Evolutionary conservation across 305 asterid genomes (phyloP).

Genomic region (Ajuga reptans): DNA sequence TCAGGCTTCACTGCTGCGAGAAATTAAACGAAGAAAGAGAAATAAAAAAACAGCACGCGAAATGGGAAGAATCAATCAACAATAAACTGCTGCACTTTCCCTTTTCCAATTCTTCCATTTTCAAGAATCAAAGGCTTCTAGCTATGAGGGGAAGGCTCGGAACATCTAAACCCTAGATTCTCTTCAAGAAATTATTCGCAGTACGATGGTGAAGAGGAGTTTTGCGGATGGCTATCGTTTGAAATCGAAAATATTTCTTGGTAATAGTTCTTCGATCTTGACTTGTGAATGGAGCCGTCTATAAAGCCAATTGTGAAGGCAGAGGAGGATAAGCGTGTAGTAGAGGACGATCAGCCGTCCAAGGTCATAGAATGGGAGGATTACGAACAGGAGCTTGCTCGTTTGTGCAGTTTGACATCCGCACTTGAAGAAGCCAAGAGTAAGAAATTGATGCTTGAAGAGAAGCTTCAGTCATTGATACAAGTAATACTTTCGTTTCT

Average conservation of each 20-base stretch:
- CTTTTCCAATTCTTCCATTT: slow-evolving; percentile 18
- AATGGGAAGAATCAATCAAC: slow-evolving; percentile 20
- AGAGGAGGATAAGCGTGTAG: slow-evolving; percentile 32
- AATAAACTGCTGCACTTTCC: slow-evolving; percentile 22
- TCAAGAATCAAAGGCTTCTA: slow-evolving; percentile 6
- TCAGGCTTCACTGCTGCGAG: not conserved
- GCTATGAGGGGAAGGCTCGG: slow-evolving; percentile 29
- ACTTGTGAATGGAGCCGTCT: slow-evolving; percentile 47
- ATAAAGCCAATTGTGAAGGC: slow-evolving; percentile 39
- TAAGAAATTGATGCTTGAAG: slow-evolving; percentile 50
- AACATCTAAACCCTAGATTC: slow-evolving; percentile 34
- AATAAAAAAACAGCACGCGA: not conserved
- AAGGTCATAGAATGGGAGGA: slow-evolving; percentile 81
- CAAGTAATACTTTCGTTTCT: slow-evolving; percentile 33
- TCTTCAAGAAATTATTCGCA: slow-evolving; percentile 18
- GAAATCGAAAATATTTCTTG: slow-evolving; percentile 26
- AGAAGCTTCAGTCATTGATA: slow-evolving; percentile 49
- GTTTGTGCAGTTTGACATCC: slow-evolving; percentile 71
- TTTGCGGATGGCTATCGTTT: slow-evolving; percentile 30
- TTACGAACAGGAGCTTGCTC: slow-evolving; percentile 79
- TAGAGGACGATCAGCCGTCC: slow-evolving; percentile 32
- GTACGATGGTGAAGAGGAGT: slow-evolving; percentile 43
- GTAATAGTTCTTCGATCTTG: slow-evolving; percentile 20
- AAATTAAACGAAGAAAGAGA: not conserved
- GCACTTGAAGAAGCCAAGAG: slow-evolving; percentile 62